Conservation (phyloP, 441 rosid genomes). For the Eruca vesicaria region DNA sequence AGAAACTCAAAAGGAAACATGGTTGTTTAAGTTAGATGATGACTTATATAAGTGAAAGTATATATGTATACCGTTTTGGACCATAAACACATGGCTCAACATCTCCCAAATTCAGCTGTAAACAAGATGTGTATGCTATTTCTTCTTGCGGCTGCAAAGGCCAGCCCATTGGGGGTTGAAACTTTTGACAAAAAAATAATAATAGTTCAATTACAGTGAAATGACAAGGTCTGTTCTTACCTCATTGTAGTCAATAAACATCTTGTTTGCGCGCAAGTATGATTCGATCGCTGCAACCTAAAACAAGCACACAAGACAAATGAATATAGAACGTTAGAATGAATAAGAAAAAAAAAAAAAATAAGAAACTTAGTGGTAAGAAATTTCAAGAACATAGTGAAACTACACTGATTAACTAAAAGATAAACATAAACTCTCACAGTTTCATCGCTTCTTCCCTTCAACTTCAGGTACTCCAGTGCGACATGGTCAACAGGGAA, state of each 20-base stretch:
- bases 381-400: background rate
- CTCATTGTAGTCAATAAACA: conserved; percentile 63
- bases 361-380: too few relatives aligned
- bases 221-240: conserved; percentile 32
- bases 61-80: conserved; percentile 49
- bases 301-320: background rate
- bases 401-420: too few relatives aligned
- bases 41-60: background rate
- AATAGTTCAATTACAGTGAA: background rate
- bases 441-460: conserved; percentile 62
- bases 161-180: background rate
- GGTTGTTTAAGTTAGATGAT: background rate
- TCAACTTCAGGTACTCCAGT: conserved; percentile 57
- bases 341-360: too few relatives aligned
- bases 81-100: conserved; percentile 67
- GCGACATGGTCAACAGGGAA: conserved; percentile 70
- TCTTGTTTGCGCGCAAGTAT: conserved; percentile 63
- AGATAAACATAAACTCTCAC: conserved; percentile 27
- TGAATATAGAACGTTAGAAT: too few relatives aligned
- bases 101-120: conserved; percentile 52
- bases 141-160: conserved; percentile 53
- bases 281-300: conserved; percentile 63
- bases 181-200: background rate
- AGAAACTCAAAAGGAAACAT: background rate
- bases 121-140: conserved; percentile 49